phyloP scores from a whole-genome alignment of 2,329 filamentous ascomycete species.

The Colletotrichum sidae region DNA sequence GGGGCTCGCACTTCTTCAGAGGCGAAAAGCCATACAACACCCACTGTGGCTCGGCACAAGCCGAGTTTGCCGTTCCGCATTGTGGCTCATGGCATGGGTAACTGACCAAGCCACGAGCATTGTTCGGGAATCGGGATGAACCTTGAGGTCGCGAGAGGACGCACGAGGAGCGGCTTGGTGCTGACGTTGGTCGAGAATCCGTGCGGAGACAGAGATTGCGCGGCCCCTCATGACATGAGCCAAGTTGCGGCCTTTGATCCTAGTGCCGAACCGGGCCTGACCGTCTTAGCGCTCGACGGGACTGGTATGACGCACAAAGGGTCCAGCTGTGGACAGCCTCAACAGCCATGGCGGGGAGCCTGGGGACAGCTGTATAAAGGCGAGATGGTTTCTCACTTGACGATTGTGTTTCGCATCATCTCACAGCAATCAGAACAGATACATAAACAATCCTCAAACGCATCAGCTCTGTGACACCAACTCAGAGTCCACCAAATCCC shows the following conservation, averaged over 20 bases:
- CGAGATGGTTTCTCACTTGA: background rate
- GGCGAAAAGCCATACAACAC: background rate
- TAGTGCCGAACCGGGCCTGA: conserved; percentile 18
- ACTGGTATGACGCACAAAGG: conserved; percentile 32
- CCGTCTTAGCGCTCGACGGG: conserved; percentile 25
- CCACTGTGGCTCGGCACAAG: conserved; percentile 20
- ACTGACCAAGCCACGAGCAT: conserved; percentile 19
- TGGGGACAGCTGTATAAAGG: background rate
- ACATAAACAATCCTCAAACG: background rate
- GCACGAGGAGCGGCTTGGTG: conserved; percentile 14
- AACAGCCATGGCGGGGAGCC: background rate
- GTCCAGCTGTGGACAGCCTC: conserved; percentile 10
- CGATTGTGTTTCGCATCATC: background rate
- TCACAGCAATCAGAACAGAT: background rate
- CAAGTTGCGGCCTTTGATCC: conserved; percentile 16
- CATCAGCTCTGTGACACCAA: background rate
- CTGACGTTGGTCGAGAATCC: conserved; percentile 29
- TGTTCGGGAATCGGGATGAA: background rate
- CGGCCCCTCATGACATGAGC: conserved; percentile 32
- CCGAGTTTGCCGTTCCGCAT: background rate
- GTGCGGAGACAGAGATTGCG: conserved; percentile 27
- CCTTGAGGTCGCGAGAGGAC: background rate
- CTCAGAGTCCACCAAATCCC: background rate
- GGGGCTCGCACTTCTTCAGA: too few relatives aligned
- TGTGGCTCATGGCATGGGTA: conserved; percentile 5